A percentile compares a stretch with the other conserved stretches of the same genome.
Evolutionary conservation across 768 basidiomycete genomes (phyloP).

Genomic region (Lactifluus subvellereus): DNA sequence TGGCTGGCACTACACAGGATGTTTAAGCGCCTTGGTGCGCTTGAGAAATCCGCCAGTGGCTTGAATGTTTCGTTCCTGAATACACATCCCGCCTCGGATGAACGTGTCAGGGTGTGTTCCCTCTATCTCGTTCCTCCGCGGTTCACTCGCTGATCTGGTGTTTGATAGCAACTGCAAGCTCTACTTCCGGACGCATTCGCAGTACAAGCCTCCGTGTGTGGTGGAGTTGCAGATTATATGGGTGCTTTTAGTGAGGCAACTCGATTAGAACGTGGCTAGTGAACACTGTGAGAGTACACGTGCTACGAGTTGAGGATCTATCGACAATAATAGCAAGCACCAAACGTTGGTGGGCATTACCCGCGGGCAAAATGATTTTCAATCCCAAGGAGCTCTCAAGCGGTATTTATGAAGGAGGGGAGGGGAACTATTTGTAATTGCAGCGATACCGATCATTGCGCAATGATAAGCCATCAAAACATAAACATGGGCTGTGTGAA

Average conservation of each 20-base stretch:
- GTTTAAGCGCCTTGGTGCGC: conserved; percentile 57
- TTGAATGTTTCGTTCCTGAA: conserved; percentile 52
- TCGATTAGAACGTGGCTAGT: background rate
- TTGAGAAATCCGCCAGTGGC: conserved; percentile 40
- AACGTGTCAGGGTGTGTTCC: conserved; percentile 59
- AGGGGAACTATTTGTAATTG: too few species aligned
- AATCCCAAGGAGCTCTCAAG: too few species aligned
- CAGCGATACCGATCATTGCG: too few species aligned
- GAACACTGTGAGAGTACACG: background rate
- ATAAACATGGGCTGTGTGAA: too few species aligned
- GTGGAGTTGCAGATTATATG: conserved; percentile 24
- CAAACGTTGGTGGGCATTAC: background rate
- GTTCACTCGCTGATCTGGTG: background rate
- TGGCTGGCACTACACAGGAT: conserved; percentile 35
- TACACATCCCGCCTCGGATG: conserved; percentile 76
- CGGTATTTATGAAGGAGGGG: too few species aligned
- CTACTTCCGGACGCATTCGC: conserved; percentile 53
- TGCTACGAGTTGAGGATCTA: background rate
- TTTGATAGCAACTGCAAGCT: conserved; percentile 38
- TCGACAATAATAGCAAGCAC: background rate
- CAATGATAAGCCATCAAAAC: too few species aligned
- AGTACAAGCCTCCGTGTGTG: conserved; percentile 52
- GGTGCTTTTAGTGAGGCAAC: conserved; percentile 4
- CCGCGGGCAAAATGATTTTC: background rate
- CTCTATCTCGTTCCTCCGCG: background rate